Base-by-base conservation (phyloP, 495 filamentous ascomycete genomes). In the Aspergillus olivimuriae region DNA sequence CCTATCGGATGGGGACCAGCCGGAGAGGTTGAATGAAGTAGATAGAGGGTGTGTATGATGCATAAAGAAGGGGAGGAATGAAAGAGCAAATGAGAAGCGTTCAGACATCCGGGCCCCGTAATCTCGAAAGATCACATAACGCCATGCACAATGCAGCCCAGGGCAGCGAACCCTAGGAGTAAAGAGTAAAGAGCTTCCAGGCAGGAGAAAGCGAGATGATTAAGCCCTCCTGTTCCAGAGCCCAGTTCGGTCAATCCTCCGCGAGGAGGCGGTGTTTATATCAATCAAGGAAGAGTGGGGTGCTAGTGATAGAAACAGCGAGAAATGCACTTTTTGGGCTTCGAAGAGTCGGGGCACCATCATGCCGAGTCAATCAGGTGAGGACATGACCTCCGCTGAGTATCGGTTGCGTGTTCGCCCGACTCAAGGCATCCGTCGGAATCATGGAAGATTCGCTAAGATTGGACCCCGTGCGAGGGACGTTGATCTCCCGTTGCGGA, bases 381-480 rank as follows among this genome's bases (percentile, higher is more conserved):
- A 70, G 48, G n/a, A n/a, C n/a, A n/a, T 72, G 64, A 31, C 69
- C 70, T 43, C 73, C 69, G 43, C 69, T 77, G 34, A 78, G 48
- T 43, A 81, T 75, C 15, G 69, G 63, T 45, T 77, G 76, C 39
- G 65, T 70, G 18, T 55, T 62, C 4, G 63, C 61, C 34, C 70
- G 63, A 17, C 52, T 47, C 21, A 76, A 45, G 8, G 60, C 43
- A 40, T 67, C 49, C 9, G 66, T 48, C 39, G 71, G 54, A 16
- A 75, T 52, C 43, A 53, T 48, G 47, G 66, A 42, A 34, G 66
- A 49, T 58, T 66, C 57, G 28, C 60, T 56, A 40, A 70, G 47
- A n/a, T 61, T 49, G 3, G 61, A 45, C 12, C 66, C 52, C 14
- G 63, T 48, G 38, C 62, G 57, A 43, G 65, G 51, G 22, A 60